Base-by-base conservation (phyloP, 2,329 filamentous ascomycete species). In the Pseudogymnoascus sp. region DNA sequence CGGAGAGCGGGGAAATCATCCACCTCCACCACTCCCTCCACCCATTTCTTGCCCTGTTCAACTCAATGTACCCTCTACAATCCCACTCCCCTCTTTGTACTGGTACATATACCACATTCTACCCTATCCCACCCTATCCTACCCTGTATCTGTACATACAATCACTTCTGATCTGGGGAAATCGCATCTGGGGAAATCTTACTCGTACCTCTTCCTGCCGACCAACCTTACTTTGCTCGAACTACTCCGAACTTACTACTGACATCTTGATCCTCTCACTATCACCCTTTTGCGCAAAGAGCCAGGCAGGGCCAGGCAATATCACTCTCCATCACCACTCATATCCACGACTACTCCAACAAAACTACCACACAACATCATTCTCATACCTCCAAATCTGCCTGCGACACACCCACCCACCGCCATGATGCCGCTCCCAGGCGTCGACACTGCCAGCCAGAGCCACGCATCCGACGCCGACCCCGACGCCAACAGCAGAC, bases 401-500 rank as follows among this genome's bases (percentile, higher is more conserved):
- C 8, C 39, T 42, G 39, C 39, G 37, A 42, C 39, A 21, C 39
- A 42, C 18, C 39, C 39, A 21, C 39, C 15, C 15, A 42, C 39
- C 39, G 15, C 39, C 39, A 42, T 42, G 39, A 42, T 42, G 39
- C 39, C 39, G 39, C 15, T 18, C 39, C 15, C 39, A 42, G 39
- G 15, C 39, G 39, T 42, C 39, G 39, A 42, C 7, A 42, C 39
- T 12, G 39, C 18, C 39, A 42, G 39, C 39, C 39, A 42, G 8
- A 42, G 39, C 39, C 39, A 42, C 15, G 39, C 39, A 0, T 42
- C 39, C 15, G 39, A 42, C 39, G 15, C 18, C 39, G 39, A 42
- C 39, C 39, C 15, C 8, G 39, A 42, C 39, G 39, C 15, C 39
- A 25, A 9, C 39, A 42, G 39, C 18, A 79, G 81, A 66, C 81